Evolutionary conservation across 495 filamentous ascomycete genomes (phyloP).

Genomic region (Trichoderma reesei): DNA sequence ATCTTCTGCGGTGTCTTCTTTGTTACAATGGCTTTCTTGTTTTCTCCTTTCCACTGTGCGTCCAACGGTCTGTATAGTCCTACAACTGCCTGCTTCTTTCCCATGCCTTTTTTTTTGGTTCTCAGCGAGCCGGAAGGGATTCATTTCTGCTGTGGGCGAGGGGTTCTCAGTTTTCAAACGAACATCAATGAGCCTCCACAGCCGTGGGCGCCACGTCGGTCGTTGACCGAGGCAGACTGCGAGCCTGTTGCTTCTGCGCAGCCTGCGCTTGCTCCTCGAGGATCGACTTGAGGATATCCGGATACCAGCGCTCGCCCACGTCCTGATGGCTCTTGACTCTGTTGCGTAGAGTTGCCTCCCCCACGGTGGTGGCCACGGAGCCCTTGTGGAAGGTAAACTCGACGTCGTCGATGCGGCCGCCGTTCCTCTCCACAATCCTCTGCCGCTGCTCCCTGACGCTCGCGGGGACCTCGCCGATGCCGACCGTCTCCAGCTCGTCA

Average conservation of each 20-base stretch:
- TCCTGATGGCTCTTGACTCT: constrained; percentile 85
- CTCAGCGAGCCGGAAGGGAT: not conserved
- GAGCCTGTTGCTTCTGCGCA: constrained; percentile 17
- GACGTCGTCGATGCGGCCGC: constrained; percentile 53
- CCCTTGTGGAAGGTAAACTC: constrained; percentile 71
- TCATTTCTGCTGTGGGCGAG: not conserved
- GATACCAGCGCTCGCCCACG: constrained; percentile 80
- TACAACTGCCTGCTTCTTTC: not conserved
- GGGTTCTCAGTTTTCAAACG: not conserved
- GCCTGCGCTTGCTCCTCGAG: constrained; percentile 36
- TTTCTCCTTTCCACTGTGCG: not conserved
- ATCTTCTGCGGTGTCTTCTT: not conserved
- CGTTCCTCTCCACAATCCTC: constrained; percentile 37
- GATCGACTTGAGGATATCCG: constrained; percentile 49
- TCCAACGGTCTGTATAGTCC: not conserved
- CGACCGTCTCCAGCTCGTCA: constrained; percentile 49
- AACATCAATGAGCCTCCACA: constrained; percentile 32
- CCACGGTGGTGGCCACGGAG: constrained; percentile 50
- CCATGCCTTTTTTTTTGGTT: not conserved
- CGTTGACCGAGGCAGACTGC: constrained; percentile 14
- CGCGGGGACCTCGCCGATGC: constrained; percentile 57
- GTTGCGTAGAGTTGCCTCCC: constrained; percentile 78
- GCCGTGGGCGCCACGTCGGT: constrained; percentile 19
- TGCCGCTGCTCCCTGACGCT: constrained; percentile 49
- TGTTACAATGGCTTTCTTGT: not conserved